Base-by-base conservation (phyloP, 441 rosid species). In the Bruguiera hainesii region DNA sequence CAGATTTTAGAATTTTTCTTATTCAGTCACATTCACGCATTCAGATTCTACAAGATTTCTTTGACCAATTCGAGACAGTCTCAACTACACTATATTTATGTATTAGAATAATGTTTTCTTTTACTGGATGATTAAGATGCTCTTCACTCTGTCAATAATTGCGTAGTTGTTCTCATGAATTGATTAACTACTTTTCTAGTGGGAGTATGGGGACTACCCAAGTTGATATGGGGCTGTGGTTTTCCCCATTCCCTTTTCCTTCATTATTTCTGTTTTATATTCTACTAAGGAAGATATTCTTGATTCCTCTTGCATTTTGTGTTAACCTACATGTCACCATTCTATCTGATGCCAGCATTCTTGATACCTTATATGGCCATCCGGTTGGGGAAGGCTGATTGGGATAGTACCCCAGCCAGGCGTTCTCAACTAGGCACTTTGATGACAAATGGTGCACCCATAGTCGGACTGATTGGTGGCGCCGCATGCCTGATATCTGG, bases 321-420 rank as follows among this genome's bases (percentile, higher is more conserved):
- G 28, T 25, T 68, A 53, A 63, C 39, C 29, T 20, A 39, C 55
- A 23, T 33, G 10, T 42, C 51, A 26, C 58, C 49, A 5, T 57
- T 58, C 29, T 56, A 35, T 69, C 20, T 67, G 70, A 58, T 70
- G 63, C 61, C 87, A 89, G 96, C 96, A 51, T 91, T 91, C 82
- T 79, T 94, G 49, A 87, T 91, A 72, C 98, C 98, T 11, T 94
- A 94, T 76, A 88, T 94, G 98, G 97, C 97, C 30, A 81, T 94
- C 74, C 84, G 96, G 56, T 78, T 94, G 74, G 85, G 82, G 50
- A 79, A 84, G 63, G 75, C 81, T 68, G 87, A 84, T 62, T 62
- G 74, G 13, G 71, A 71, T 16, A 16, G 33, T 42, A 69, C 66
- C 64, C 83, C 83, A 15, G 74, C 73, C 71, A 65, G 80, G 67